These are phyloP conservation scores for Colletotrichum sp. DNA, from an alignment of 2,329 filamentous ascomycete species.

Conservation along the genomic window DNA sequence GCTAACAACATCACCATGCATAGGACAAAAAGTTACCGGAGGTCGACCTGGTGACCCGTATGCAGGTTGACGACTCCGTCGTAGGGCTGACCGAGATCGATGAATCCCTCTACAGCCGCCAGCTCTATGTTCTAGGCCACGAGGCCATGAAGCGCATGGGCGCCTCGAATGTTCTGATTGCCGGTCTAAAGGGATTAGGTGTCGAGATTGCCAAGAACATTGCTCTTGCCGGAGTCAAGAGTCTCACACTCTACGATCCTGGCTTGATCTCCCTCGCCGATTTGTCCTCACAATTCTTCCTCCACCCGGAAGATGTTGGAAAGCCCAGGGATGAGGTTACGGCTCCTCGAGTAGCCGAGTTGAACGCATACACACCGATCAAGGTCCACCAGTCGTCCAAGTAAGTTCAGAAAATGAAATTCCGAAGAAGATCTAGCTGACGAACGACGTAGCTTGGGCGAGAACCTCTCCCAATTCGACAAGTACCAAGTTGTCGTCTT, in stretches of 20 bases:
- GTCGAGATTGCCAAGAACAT: constrained; percentile 99
- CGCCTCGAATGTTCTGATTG: constrained; percentile 90
- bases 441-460: constrained; percentile 63
- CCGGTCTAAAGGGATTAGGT: constrained; percentile 91
- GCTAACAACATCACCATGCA: constrained; percentile 20
- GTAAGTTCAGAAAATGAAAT: constrained; percentile 38
- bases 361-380: constrained; percentile 96
- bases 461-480: constrained; percentile 82
- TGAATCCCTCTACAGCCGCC: constrained; percentile 75
- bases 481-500: constrained; percentile 93
- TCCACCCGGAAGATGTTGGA: constrained; percentile 85
- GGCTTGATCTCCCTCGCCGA: constrained; percentile 83
- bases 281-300: constrained; percentile 97
- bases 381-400: constrained; percentile 70
- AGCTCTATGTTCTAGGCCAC: constrained; percentile 74
- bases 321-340: constrained; percentile 89
- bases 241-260: constrained; percentile 90
- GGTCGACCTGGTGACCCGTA: constrained; percentile 67
- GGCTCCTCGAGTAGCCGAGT: constrained; percentile 86
- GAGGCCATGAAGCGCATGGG: constrained; percentile 99
- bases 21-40: constrained; percentile 61
- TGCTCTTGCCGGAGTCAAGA: constrained; percentile 97
- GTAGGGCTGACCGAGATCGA: constrained; percentile 67
- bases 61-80: constrained; percentile 69
- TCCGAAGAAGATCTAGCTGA: not conserved